Evolutionary conservation across 345 rosid species (phyloP).

Genomic region (Syzygium grande): DNA sequence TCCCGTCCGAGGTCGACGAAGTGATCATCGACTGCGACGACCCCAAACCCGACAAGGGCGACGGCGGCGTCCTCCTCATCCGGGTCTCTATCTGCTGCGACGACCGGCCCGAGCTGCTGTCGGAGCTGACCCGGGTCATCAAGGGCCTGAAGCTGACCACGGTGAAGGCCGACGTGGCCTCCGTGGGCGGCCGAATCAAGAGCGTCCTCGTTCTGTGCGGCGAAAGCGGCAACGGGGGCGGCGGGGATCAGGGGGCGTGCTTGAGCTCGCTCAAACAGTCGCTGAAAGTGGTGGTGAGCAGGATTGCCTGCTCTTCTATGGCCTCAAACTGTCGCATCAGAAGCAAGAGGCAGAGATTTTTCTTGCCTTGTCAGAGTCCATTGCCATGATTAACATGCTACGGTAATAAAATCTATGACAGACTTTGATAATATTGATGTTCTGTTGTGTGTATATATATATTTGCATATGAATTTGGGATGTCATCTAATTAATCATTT

Average conservation of each 20-base stretch:
- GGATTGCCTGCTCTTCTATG: background rate
- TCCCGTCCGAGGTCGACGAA: slow-evolving; percentile 73
- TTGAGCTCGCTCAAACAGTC: slow-evolving; percentile 33
- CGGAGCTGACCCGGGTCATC: slow-evolving; percentile 52
- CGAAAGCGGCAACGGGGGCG: background rate
- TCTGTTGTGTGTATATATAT: background rate
- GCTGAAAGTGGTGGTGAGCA: background rate
- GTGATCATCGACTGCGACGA: slow-evolving; percentile 44
- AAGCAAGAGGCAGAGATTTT: slow-evolving; percentile 88
- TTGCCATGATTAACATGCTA: slow-evolving; percentile 4
- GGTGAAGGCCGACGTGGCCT: slow-evolving; percentile 47
- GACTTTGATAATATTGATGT: background rate
- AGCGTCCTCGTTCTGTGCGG: slow-evolving; percentile 46
- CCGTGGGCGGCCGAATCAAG: slow-evolving; percentile 71
- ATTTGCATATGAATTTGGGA: background rate
- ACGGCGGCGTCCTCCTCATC: slow-evolving; percentile 7
- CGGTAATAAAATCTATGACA: background rate
- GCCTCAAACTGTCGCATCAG: slow-evolving; percentile 47
- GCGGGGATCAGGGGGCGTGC: slow-evolving; percentile 13
- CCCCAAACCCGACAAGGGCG: slow-evolving; percentile 2
- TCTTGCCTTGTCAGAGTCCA: slow-evolving; percentile 40
- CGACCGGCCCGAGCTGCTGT: slow-evolving; percentile 69
- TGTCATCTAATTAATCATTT: background rate
- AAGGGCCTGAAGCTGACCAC: slow-evolving; percentile 41
- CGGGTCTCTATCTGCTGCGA: slow-evolving; percentile 73